Evolutionary conservation across 345 rosid species (phyloP), one percentile per base, ranked within the genome.

Genomic region (Ceriops tagal): DNA sequence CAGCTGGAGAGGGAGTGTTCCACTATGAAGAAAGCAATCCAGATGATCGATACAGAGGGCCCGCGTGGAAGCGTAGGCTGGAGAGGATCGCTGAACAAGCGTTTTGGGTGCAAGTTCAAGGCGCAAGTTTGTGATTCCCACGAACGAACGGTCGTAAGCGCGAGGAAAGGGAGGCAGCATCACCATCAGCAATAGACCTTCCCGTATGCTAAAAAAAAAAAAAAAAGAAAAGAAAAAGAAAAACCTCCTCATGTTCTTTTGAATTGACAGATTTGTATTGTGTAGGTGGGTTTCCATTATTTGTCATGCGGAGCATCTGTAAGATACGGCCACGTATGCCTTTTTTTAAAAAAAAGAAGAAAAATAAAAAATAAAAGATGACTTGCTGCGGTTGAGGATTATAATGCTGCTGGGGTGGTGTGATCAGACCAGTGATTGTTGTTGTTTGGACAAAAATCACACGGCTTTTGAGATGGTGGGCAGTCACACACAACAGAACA

Each of bases 61-160:
- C 74, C 84, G 0, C 67, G 65, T 21, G 69, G 65, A 13, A 13
- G 4, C 8, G 51, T 18, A 5, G 76, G 81, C 6, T 79, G 90
- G 87, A 78, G 67, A 49, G 91, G 84, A 31, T 89, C 97, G 0
- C 24, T 90, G 56, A 74, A 82, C 5, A 80, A 71, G 66, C 85
- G 67, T 53, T 81, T 95, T 2, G 97, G 99, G n/a, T 92, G 99
- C 53, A 95, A 95, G 77, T 92, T 91, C 63, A 95, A 85, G 85
- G 88, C 93, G 0, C 99, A 88, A 72, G 99, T 95, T 39, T 91
- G 97, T 53, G 93, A 92, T 83, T 92, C 99, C 11, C 97, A 92
- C 8, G 97, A 89, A 69, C 85, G 85, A 3, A 69, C 93, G 53
- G 84, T 85, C 35, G 84, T 84, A 0, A 87, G 87, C 35, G 71